A percentile compares a stretch with the other conserved stretches of the same genome.
Evolutionary conservation across 1,284 basidiomycete genomes (phyloP).

Genomic region (Microbotryum violaceum): DNA sequence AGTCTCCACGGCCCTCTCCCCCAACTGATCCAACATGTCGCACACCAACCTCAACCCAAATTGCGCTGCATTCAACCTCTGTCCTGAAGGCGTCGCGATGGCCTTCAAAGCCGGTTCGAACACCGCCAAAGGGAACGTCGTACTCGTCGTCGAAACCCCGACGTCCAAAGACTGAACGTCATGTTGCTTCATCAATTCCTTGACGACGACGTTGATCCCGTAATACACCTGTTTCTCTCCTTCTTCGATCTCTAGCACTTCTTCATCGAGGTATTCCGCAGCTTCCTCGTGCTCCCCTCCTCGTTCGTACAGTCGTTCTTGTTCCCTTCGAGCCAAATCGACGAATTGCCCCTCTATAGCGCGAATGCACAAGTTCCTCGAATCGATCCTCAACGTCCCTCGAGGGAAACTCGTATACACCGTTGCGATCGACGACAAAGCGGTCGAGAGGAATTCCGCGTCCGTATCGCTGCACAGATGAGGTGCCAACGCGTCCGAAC

Average conservation of each 20-base stretch:
- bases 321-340: neutral
- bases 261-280: neutral
- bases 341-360: slow-evolving; percentile 7
- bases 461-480: slow-evolving; percentile 10
- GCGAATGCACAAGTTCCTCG: slow-evolving; percentile 4
- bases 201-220: slow-evolving; percentile 1
- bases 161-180: neutral
- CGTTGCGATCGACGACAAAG: neutral
- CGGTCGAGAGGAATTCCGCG: slow-evolving; percentile 4
- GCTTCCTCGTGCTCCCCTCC: slow-evolving; percentile 5
- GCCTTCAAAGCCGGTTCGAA: slow-evolving; percentile 5
- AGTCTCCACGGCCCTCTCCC: neutral
- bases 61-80: neutral
- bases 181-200: neutral
- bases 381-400: neutral
- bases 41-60: slow-evolving; percentile 8
- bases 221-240: slow-evolving; percentile 1
- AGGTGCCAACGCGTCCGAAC: slow-evolving; percentile 11
- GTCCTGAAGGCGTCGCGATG: neutral
- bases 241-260: neutral
- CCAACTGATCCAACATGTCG: slow-evolving; percentile 1
- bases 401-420: neutral
- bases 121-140: neutral
- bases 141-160: neutral
- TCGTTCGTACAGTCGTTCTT: neutral